phyloP scores from a whole-genome alignment of 2,329 filamentous ascomycete species.

The Penicillium sp. region DNA sequence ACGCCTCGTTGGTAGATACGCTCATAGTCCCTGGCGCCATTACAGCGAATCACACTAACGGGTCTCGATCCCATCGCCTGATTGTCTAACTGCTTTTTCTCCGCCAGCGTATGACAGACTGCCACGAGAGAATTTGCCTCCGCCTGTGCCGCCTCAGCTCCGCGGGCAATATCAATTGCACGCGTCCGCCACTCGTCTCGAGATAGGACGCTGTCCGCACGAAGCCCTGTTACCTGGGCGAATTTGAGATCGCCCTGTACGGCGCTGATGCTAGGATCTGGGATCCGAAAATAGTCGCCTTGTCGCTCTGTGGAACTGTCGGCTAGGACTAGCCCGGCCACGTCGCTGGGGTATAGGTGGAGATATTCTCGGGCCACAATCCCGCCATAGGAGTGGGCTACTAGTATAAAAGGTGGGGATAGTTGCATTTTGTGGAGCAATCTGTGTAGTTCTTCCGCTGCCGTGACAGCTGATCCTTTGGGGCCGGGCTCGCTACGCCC shows the following conservation, averaged over 20 bases:
- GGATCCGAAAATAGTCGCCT: conserved; percentile 30
- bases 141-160: conserved; percentile 16
- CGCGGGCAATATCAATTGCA: conserved; percentile 31
- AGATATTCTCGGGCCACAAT: conserved; percentile 42
- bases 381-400: conserved; percentile 43
- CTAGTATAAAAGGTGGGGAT: conserved; percentile 32
- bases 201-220: conserved; percentile 28
- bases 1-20: conserved; percentile 35
- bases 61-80: conserved; percentile 30
- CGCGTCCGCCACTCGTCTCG: conserved; percentile 36
- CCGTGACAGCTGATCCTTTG: conserved; percentile 18
- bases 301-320: conserved; percentile 39
- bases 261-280: conserved; percentile 31
- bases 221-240: conserved; percentile 33
- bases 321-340: conserved; percentile 39
- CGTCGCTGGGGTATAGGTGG: conserved; percentile 28
- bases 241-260: conserved; percentile 33
- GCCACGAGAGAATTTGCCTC: conserved; percentile 23
- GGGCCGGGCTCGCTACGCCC: conserved; percentile 32
- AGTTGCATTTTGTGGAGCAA: conserved; percentile 27
- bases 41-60: conserved; percentile 38
- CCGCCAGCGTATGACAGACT: conserved; percentile 28
- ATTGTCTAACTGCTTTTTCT: conserved; percentile 32
- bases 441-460: conserved; percentile 32
- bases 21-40: conserved; percentile 32